Evolutionary conservation across 2,329 filamentous ascomycete genomes (phyloP), one percentile per base, ranked within the genome.

Genomic region (Colletotrichum spaethianum): DNA sequence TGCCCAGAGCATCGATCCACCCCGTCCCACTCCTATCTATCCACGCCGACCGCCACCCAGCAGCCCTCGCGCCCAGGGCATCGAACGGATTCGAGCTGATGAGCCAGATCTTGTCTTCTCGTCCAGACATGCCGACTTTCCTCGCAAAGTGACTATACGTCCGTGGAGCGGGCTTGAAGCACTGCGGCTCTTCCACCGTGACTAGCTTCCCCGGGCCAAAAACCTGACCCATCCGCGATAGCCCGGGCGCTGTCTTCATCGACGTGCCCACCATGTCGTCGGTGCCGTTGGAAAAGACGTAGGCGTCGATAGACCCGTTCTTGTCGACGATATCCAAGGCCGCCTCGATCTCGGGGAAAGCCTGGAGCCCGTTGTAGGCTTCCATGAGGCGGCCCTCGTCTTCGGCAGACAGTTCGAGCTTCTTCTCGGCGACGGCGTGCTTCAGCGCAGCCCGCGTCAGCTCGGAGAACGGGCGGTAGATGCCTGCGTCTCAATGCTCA

Each of bases 61-160:
- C 84, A 1, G 85, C 84, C 72, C 85, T 86, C 0, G 92, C 91
- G 0, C 93, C 93, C 0, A 91, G 86, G 20, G 93, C 83, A 78
- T 95, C 93, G 78, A 95, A 95, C 2, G 93, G 90, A 78, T 95
- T 95, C 1, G 89, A 89, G 75, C 88, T 93, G 7, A 95, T 86
- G 9, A 95, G 80, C 91, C 92, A 94, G 18, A 94, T 84, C 33
- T 87, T 82, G 1, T 78, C 81, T 74, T 85, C 82, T 23, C 85
- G 76, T 0, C 80, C 81, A 48, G 81, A 75, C 75, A 86, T 87
- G 3, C 86, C 87, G 2, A 86, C 83, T 44, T 83, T 83, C 74
- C 85, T 75, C 1, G 88, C 85, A 31, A 94, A 82, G 78, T 92
- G 84, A n/a, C 83, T 74, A 77, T 95, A 95, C 2, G 88, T 86